Percentiles rank a stretch among this genome's conserved stretches.
Conservation (phyloP, 192 early-diverging fungal genomes). For the Oehlia diaphana region DNA sequence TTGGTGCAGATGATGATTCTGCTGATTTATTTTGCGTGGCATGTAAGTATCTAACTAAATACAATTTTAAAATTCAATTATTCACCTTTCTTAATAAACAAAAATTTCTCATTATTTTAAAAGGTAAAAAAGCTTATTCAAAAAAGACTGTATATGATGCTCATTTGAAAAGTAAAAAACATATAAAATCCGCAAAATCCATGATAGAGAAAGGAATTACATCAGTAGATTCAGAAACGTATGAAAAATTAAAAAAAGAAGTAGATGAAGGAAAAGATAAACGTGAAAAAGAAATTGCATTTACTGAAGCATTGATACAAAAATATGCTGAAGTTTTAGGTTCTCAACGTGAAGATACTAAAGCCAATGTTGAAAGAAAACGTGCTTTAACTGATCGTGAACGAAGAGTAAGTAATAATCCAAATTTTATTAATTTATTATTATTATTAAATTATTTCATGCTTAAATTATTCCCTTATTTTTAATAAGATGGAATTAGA, state of each 20-base stretch:
- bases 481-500: constrained; percentile 60
- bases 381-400: constrained; percentile 90
- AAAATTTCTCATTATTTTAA: neutral
- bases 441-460: neutral
- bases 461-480: neutral
- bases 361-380: constrained; percentile 85
- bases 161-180: constrained; percentile 89
- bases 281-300: constrained; percentile 63
- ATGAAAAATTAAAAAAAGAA: constrained; percentile 32
- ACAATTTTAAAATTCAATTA: constrained; percentile 1
- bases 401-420: constrained; percentile 53
- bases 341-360: constrained; percentile 73
- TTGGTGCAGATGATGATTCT: constrained; percentile 37
- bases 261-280: constrained; percentile 45
- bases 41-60: constrained; percentile 42
- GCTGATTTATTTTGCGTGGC: constrained; percentile 71
- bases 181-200: constrained; percentile 75
- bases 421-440: neutral
- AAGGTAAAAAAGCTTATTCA: constrained; percentile 76
- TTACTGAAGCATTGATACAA: constrained; percentile 59
- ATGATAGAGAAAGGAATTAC: constrained; percentile 38
- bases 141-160: constrained; percentile 84
- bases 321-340: constrained; percentile 59
- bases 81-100: neutral
- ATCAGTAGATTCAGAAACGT: constrained; percentile 27